Evolutionary conservation across 2,329 filamentous ascomycete genomes (phyloP).

Genomic region (Diaporthe citrichinensis): DNA sequence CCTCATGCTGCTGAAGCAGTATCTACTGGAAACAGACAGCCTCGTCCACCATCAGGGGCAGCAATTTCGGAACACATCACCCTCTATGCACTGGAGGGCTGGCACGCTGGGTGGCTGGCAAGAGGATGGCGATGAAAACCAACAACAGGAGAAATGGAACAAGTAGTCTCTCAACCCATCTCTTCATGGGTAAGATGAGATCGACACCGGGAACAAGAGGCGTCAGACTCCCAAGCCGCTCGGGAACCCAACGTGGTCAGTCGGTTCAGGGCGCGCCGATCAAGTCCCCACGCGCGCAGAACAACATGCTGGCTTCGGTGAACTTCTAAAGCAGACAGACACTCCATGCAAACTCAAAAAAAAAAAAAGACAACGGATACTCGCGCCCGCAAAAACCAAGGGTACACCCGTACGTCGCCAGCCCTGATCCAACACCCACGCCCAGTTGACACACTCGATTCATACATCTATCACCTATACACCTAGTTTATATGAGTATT

Average conservation of each 20-base stretch:
- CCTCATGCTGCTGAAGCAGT: neutral
- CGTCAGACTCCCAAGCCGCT: neutral
- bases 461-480: too few relatives aligned
- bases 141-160: neutral
- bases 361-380: too few relatives aligned
- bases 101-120: too few relatives aligned
- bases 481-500: too few relatives aligned
- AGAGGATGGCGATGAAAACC: too few relatives aligned
- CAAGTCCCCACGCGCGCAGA: neutral
- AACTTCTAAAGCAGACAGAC: neutral
- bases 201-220: constrained; percentile 6
- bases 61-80: neutral
- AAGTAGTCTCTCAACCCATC: neutral
- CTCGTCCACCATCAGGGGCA: neutral
- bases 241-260: neutral
- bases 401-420: too few relatives aligned
- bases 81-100: neutral
- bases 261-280: constrained; percentile 16
- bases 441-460: too few relatives aligned
- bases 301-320: constrained; percentile 5
- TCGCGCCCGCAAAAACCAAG: too few relatives aligned
- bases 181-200: neutral
- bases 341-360: constrained; percentile 3
- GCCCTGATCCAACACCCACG: too few relatives aligned
- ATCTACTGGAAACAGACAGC: constrained; percentile 29